Evolutionary conservation across 2,329 filamentous ascomycete genomes (phyloP).

Genomic region (Diplocarpon rosae): DNA sequence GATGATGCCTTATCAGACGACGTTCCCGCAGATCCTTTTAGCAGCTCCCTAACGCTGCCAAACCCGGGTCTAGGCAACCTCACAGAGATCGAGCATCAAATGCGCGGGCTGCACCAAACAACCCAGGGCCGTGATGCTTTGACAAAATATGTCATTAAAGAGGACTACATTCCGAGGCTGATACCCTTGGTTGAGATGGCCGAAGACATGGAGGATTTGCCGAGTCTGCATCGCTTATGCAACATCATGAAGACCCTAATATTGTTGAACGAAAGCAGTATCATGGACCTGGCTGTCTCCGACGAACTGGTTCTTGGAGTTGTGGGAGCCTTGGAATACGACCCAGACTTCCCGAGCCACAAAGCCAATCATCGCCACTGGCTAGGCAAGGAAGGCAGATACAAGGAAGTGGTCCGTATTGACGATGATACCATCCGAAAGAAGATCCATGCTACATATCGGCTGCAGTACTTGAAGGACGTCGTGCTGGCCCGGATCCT

Average conservation of each 20-base stretch:
- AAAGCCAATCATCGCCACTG: constrained; percentile 96
- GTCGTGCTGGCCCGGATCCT: constrained; percentile 94
- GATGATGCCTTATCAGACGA: constrained; percentile 89
- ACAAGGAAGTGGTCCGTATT: constrained; percentile 92
- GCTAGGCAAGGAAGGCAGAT: constrained; percentile 76
- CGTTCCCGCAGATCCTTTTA: constrained; percentile 57
- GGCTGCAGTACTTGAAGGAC: constrained; percentile 92
- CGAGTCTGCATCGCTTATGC: constrained; percentile 82
- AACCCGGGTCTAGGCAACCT: constrained; percentile 73
- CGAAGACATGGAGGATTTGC: constrained; percentile 79
- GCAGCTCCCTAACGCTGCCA: constrained; percentile 62
- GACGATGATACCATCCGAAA: constrained; percentile 68
- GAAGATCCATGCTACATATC: constrained; percentile 95
- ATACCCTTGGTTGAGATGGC: constrained; percentile 79
- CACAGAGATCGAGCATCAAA: constrained; percentile 71
- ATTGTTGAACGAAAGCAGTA: constrained; percentile 83
- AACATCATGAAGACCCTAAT: constrained; percentile 98
- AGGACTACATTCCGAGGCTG: constrained; percentile 80
- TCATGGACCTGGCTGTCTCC: constrained; percentile 88
- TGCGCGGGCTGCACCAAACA: constrained; percentile 67
- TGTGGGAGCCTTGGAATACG: constrained; percentile 92
- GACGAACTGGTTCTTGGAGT: constrained; percentile 85
- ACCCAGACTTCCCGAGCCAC: constrained; percentile 93
- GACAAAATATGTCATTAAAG: constrained; percentile 72
- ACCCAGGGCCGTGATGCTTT: constrained; percentile 73